Base-by-base conservation (phyloP, 345 rosid genomes). In the Brassica rapa region DNA sequence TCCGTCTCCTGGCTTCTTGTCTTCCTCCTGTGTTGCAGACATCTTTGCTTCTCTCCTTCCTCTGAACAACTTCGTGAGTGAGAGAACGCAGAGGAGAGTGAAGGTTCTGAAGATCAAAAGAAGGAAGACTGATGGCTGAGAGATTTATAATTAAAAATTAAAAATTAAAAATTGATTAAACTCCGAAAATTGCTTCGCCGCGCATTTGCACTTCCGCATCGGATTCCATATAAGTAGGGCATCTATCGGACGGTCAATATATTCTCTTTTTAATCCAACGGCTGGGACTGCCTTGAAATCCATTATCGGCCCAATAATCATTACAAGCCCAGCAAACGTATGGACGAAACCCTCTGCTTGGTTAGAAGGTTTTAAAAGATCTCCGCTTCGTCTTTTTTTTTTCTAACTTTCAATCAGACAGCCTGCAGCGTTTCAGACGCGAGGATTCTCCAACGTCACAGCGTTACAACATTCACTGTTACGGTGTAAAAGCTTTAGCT, bases 1-100 rank as follows among this genome's bases (percentile, higher is more conserved):
- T 73, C 87, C 89, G 29, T 89, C 98, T 75, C 79, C 84, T 14
- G 93, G 94, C 85, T 91, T 89, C 92, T 93, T 91, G 53, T 86
- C 96, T 74, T 87, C 90, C 71, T 88, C 95, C 62, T 80, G 86
- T 25, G 60, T 85, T 1, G 85, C 81, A 69, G 83, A 80, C 83
- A 80, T 73, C 12, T 12, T 6, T 72, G 27, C 77, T 74, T 21
- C 57, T 81, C 46, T 56, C 15, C 66, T 35, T 46, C 73, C 33
- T 11, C 59, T 56, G 51, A 66, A 16, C 41, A 71, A 37, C n/a
- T 37, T 12, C 49, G 30, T 4, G n/a, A 32, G 51, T 4, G 66
- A 21, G 59, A 61, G 15, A 71, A 23, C 8, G 0, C 51, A 12
- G 15, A 41, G 1, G 12, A 2, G 6, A 10, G 30, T 3, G 15